Conservation (phyloP, 2,329 filamentous ascomycete species). For the Fusarium illudens region DNA sequence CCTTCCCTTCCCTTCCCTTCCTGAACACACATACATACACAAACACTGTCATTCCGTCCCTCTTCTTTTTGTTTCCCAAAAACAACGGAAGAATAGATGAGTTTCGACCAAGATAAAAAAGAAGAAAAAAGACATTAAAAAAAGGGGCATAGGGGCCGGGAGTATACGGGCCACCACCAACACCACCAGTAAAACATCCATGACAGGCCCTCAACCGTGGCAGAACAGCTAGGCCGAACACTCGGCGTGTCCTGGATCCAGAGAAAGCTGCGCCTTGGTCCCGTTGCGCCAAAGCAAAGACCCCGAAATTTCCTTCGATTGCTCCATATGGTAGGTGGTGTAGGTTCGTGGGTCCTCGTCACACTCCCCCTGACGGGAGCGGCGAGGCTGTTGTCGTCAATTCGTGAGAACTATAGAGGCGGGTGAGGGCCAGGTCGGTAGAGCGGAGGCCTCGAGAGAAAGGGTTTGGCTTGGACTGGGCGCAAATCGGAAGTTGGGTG, state of each 20-base stretch:
- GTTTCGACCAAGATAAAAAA: slow-evolving; percentile 36
- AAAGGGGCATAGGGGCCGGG: slow-evolving; percentile 18
- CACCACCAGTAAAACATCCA: slow-evolving; percentile 23
- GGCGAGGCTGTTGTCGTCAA: slow-evolving; percentile 25
- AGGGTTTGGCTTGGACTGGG: slow-evolving; percentile 25
- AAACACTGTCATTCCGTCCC: slow-evolving; percentile 29
- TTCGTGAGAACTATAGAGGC: slow-evolving; percentile 19
- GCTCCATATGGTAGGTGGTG: slow-evolving; percentile 22
- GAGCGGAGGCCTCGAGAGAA: slow-evolving; percentile 24
- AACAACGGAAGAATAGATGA: slow-evolving; percentile 40
- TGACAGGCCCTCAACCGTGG: slow-evolving; percentile 12
- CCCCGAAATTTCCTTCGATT: slow-evolving; percentile 27
- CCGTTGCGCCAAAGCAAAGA: slow-evolving; percentile 14
- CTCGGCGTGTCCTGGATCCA: slow-evolving; percentile 16
- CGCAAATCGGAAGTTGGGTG: slow-evolving; percentile 26
- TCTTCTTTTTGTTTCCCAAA: slow-evolving; percentile 40
- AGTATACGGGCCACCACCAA: slow-evolving; percentile 21
- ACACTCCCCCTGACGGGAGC: slow-evolving; percentile 14
- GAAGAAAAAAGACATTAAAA: slow-evolving; percentile 32
- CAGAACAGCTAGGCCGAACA: slow-evolving; percentile 4
- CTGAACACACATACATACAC: slow-evolving; percentile 30
- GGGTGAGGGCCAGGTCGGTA: slow-evolving; percentile 24
- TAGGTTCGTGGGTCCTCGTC: slow-evolving; percentile 11
- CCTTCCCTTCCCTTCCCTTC: slow-evolving; percentile 15
- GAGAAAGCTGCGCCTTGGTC: slow-evolving; percentile 11